Evolutionary conservation across 768 basidiomycete genomes (phyloP).

Genomic region (Trametes gibbosa): DNA sequence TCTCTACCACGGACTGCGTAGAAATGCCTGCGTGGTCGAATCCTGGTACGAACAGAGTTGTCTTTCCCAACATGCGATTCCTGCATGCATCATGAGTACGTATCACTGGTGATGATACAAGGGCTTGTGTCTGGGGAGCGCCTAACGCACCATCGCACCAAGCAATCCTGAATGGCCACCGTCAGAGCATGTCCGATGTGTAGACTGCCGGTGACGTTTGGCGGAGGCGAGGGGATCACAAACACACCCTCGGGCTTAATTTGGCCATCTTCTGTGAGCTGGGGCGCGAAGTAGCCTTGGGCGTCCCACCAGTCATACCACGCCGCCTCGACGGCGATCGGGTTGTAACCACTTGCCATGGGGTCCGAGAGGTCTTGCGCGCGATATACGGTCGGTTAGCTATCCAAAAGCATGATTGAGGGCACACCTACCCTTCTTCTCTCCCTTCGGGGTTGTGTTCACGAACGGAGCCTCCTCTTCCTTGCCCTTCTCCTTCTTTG

Average conservation of each 20-base stretch:
- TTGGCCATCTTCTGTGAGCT: constrained; percentile 53
- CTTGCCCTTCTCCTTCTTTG: constrained; percentile 73
- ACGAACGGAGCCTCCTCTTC: constrained; percentile 74
- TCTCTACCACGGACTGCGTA: constrained; percentile 97
- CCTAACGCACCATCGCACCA: constrained; percentile 77
- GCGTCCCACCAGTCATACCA: constrained; percentile 99
- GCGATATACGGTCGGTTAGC: background rate
- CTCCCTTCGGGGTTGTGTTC: constrained; percentile 83
- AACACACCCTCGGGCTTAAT: constrained; percentile 67
- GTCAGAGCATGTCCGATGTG: constrained; percentile 97
- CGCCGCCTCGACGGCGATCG: constrained; percentile 87
- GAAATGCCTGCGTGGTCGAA: constrained; percentile 99
- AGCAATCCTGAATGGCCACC: constrained; percentile 83
- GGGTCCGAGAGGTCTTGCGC: constrained; percentile 74
- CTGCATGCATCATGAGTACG: constrained; percentile 34
- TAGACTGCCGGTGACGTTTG: constrained; percentile 93
- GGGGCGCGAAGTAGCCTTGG: constrained; percentile 87
- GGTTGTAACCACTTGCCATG: constrained; percentile 94
- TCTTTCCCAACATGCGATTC: constrained; percentile 96
- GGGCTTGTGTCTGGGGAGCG: too few relatives aligned
- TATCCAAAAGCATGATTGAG: background rate
- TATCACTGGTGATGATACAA: background rate
- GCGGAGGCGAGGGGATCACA: constrained; percentile 88
- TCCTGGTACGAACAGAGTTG: constrained; percentile 86
- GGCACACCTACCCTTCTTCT: constrained; percentile 80